Conservation (phyloP, 2,329 filamentous ascomycete genomes). For the Talaromyces rugulosus region DNA sequence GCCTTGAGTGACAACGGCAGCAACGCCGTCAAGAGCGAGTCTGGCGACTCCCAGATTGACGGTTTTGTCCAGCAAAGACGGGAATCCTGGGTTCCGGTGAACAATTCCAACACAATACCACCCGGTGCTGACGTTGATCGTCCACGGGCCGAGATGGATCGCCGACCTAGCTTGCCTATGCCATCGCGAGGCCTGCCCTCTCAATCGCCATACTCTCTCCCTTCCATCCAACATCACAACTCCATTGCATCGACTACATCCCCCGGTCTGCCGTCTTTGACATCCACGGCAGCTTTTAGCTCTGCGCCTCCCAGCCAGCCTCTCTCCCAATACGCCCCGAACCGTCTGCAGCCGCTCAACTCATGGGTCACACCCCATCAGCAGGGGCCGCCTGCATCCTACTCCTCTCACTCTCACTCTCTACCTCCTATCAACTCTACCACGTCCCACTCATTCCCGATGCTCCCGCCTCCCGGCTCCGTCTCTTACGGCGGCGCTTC, state of each 20-base stretch:
- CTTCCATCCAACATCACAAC: conserved; percentile 26
- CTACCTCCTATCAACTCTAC: conserved; percentile 35
- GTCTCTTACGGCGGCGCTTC: background rate
- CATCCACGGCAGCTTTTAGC: conserved; percentile 19
- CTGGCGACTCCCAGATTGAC: conserved; percentile 29
- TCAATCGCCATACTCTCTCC: conserved; percentile 27
- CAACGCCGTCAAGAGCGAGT: conserved; percentile 38
- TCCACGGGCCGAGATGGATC: conserved; percentile 14
- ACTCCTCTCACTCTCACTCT: conserved; percentile 33
- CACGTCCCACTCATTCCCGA: conserved; percentile 26
- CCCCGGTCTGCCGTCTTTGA: conserved; percentile 30
- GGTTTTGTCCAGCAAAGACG: conserved; percentile 27
- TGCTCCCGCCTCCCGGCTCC: conserved; percentile 33
- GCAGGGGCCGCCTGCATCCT: conserved; percentile 25
- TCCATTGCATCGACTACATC: conserved; percentile 23
- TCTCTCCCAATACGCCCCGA: conserved; percentile 24
- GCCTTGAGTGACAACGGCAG: conserved; percentile 36
- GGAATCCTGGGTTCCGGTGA: conserved; percentile 41
- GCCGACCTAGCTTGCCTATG: conserved; percentile 34
- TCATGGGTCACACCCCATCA: conserved; percentile 28
- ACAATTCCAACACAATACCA: conserved; percentile 20
- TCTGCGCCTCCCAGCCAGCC: conserved; percentile 20
- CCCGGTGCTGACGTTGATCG: conserved; percentile 3
- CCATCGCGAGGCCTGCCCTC: conserved; percentile 27
- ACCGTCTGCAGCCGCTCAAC: conserved; percentile 38